These are phyloP conservation scores for Lolium multiflorum DNA, from an alignment of 176 grass and related monocot genomes.

Conservation along the genomic window DNA sequence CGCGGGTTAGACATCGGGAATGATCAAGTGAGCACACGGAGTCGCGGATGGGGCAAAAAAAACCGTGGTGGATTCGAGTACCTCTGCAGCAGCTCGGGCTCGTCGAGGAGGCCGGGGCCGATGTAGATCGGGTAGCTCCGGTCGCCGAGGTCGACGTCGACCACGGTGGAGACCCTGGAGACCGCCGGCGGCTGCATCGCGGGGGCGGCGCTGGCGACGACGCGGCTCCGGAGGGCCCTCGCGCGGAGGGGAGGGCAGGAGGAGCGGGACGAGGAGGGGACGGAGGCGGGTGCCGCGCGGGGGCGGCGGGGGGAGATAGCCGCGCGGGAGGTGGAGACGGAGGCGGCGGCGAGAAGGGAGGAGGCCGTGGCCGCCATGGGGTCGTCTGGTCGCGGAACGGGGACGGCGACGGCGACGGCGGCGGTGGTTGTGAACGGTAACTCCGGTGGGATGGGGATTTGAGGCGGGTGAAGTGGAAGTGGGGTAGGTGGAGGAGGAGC, in stretches of 20 bases:
- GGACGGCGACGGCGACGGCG: not conserved
- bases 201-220: conserved; percentile 54
- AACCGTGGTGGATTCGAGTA: conserved; percentile 2
- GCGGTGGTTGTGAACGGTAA: not conserved
- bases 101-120: conserved; percentile 76
- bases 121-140: conserved; percentile 99
- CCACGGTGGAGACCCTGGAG: conserved; percentile 76
- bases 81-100: conserved; percentile 91
- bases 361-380: conserved; percentile 46
- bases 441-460: conserved; percentile 18
- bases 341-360: conserved; percentile 35
- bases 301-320: conserved; percentile 33
- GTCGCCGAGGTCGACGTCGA: conserved; percentile 91
- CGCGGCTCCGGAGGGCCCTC: conserved; percentile 31
- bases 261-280: conserved; percentile 29
- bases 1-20: not conserved
- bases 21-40: not conserved
- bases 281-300: conserved; percentile 32
- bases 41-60: not conserved
- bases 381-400: not conserved
- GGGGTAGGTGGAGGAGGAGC: conserved; percentile 48
- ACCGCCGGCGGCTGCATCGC: conserved; percentile 58
- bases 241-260: conserved; percentile 16
- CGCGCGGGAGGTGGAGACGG: conserved; percentile 31
- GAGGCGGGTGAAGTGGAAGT: conserved; percentile 42